A percentile compares a stretch with the other conserved stretches of the same genome.
Evolutionary conservation across 148 eudicot genomes (phyloP).

Genomic region (Tetragonia tetragonoides): DNA sequence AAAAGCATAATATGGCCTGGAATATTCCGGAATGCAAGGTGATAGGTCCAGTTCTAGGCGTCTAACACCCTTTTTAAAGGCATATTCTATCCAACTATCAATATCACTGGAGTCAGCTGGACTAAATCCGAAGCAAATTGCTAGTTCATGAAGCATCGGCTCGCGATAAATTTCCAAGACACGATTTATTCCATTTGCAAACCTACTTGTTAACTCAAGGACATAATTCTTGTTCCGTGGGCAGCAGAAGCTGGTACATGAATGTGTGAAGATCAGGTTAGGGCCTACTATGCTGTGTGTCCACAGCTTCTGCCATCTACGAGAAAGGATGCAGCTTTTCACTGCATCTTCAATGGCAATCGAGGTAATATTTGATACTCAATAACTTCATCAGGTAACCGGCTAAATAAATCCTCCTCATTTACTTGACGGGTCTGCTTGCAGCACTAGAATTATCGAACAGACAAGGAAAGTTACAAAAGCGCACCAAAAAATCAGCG

Average conservation of each 20-base stretch:
- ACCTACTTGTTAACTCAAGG: background rate
- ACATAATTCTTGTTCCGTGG: too few relatives aligned
- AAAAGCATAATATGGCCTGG: background rate
- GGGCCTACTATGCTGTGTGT: background rate
- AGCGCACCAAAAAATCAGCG: too few relatives aligned
- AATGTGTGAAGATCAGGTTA: conserved; percentile 8
- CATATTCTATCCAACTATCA: conserved; percentile 11
- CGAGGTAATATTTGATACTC: background rate
- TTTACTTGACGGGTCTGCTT: too few relatives aligned
- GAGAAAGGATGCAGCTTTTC: background rate
- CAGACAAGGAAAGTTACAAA: too few relatives aligned
- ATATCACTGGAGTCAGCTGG: background rate
- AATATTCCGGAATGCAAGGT: too few relatives aligned
- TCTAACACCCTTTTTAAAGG: conserved; percentile 9
- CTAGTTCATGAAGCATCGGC: conserved; percentile 11
- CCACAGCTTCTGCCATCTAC: background rate
- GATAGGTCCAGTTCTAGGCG: conserved; percentile 9
- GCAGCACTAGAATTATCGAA: too few relatives aligned
- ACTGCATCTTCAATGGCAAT: background rate
- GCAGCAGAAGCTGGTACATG: too few relatives aligned
- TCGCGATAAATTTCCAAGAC: background rate
- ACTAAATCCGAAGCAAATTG: conserved; percentile 7
- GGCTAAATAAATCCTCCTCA: background rate
- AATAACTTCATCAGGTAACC: conserved; percentile 2
- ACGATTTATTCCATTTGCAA: conserved; percentile 6